These are phyloP conservation scores for Barbatosphaeria neglecta DNA, from an alignment of 495 filamentous ascomycete species.

Conservation along the genomic window DNA sequence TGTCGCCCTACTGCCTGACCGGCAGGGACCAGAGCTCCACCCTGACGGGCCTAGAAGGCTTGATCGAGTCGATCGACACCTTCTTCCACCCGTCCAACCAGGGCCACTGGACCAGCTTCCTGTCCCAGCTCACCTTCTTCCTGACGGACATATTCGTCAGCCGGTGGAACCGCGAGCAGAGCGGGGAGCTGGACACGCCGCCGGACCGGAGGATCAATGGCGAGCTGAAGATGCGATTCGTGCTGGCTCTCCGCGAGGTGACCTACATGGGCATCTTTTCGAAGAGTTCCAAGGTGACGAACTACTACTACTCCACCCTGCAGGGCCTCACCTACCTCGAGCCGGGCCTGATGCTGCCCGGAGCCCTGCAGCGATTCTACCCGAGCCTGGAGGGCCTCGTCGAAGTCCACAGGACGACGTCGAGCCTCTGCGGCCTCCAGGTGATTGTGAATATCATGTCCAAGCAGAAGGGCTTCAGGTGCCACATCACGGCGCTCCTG, in stretches of 20 bases:
- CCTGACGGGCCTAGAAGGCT: slow-evolving; percentile 73
- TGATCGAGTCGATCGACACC: slow-evolving; percentile 93
- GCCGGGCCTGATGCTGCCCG: slow-evolving; percentile 84
- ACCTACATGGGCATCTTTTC: slow-evolving; percentile 97
- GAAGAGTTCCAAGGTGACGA: slow-evolving; percentile 84
- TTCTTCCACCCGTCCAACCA: slow-evolving; percentile 99
- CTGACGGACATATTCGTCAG: slow-evolving; percentile 94
- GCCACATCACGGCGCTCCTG: slow-evolving; percentile 84
- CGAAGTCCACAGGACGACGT: slow-evolving; percentile 93
- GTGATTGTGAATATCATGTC: slow-evolving; percentile 82
- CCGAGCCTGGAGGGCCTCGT: slow-evolving; percentile 92
- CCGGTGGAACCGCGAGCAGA: slow-evolving; percentile 92
- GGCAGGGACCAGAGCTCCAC: slow-evolving; percentile 61
- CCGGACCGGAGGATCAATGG: slow-evolving; percentile 66
- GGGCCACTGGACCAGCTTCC: slow-evolving; percentile 78
- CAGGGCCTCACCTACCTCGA: slow-evolving; percentile 85
- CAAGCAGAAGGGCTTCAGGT: slow-evolving; percentile 82
- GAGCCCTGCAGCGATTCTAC: slow-evolving; percentile 90
- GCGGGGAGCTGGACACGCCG: slow-evolving; percentile 78
- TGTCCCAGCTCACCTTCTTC: slow-evolving; percentile 86
- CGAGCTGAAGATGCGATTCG: slow-evolving; percentile 76
- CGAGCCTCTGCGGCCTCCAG: slow-evolving; percentile 81
- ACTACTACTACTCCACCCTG: slow-evolving; percentile 77
- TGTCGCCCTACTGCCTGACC: slow-evolving; percentile 78
- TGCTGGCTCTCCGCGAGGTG: slow-evolving; percentile 80